These are phyloP conservation scores for Leccinum broughii DNA, from an alignment of 768 basidiomycete genomes.

Conservation along the genomic window DNA sequence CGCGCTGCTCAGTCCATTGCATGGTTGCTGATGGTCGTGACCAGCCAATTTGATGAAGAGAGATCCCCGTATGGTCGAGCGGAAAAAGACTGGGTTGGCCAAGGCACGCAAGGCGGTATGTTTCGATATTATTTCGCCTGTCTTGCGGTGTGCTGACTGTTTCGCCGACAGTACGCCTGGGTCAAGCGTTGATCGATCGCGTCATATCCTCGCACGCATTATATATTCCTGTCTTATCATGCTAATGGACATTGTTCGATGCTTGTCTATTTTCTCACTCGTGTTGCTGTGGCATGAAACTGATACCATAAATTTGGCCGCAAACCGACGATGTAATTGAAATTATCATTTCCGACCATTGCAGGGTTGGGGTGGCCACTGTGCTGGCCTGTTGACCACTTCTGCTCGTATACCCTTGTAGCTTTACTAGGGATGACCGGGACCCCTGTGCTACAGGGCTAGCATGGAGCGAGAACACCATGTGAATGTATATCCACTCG, in stretches of 20 bases:
- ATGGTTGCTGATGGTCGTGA: not conserved
- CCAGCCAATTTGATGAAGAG: slow-evolving; percentile 83
- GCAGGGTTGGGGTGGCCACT: too few species aligned
- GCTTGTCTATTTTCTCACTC: not conserved
- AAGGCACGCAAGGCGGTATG: slow-evolving; percentile 92
- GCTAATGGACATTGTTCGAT: not conserved
- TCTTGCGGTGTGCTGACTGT: slow-evolving; percentile 8
- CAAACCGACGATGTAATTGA: not conserved
- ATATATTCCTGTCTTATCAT: slow-evolving; percentile 1
- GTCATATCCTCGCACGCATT: not conserved
- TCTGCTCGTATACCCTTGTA: not conserved
- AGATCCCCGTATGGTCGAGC: slow-evolving; percentile 97
- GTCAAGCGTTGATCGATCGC: slow-evolving; percentile 79
- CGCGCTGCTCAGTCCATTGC: not conserved
- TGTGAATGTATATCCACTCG: not conserved
- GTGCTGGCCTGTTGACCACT: not conserved
- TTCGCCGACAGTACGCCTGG: slow-evolving; percentile 73
- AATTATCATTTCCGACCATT: not conserved
- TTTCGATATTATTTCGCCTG: not conserved
- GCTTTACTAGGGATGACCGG: too few species aligned
- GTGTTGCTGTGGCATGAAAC: not conserved
- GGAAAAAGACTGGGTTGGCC: slow-evolving; percentile 92
- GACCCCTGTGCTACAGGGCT: not conserved
- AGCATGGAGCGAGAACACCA: not conserved
- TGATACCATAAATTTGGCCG: not conserved